Base-by-base conservation (phyloP, 306 rosid genomes). In the Begonia fuchsioides region DNA sequence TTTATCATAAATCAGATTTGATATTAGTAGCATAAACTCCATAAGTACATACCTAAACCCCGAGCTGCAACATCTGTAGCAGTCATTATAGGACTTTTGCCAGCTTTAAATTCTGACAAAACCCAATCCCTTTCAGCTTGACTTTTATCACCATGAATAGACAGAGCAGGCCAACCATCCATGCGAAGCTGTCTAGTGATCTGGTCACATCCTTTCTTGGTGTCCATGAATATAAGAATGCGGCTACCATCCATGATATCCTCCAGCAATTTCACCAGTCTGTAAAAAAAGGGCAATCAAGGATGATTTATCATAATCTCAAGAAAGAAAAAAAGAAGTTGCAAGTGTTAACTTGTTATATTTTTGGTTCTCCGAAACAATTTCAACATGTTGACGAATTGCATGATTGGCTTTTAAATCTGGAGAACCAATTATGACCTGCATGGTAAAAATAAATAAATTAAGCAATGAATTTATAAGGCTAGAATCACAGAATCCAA, bases 51-150 rank as follows among this genome's bases (percentile, higher is more conserved):
- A 85, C 96, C 98, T 82, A 90, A 72, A 58, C 98, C 98, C 43
- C 94, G 93, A 62, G 96, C 96, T 47, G 96, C 98, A 61, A 90
- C 98, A 79, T 90, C 98, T 2, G 96, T 85, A 43, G 96, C 96
- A 9, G 98, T 85, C 98, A 90, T 79, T 68, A 90, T 82, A 43
- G 98, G 96, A 71, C 98, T 90, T 73, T 90, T 90, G 65, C 98
- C 98, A 6, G 94, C 80, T 68, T 79, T 79, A 62, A 90, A 90
- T 73, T 90, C 96, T 15, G 94, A 90, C 51, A 90, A 94, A 48
- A 85, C 98, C 96, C 98, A 90, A 77, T 90, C 96, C 62, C 98
- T 85, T 75, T 90, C 98, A 47, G 96, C 96, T 77, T 82, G 98
- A 73, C 98, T 90, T 76, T 90, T 85, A 57, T 90, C 94, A 50